Conservation (phyloP, 2,329 filamentous ascomycete species). For the Cryphonectria naterciae region DNA sequence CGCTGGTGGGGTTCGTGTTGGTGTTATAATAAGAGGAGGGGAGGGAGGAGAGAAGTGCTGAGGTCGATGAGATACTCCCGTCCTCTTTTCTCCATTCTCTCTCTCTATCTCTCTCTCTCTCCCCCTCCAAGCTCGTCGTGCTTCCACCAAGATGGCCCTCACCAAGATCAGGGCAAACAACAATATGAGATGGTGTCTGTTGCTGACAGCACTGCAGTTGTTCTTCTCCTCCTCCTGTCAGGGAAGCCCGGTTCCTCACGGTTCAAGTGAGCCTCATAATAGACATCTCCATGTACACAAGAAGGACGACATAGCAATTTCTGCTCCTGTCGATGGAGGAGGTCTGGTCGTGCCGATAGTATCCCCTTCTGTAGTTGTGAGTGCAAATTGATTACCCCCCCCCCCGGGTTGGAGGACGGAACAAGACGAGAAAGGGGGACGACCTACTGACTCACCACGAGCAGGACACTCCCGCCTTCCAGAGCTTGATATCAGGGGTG, state of each 20-base stretch:
- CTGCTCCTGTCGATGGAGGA: not conserved
- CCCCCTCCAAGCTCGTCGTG: not conserved
- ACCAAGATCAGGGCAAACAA: slow-evolving; percentile 19
- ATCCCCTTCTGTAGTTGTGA: not conserved
- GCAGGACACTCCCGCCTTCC: slow-evolving; percentile 18
- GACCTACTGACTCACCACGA: not conserved
- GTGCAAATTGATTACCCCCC: not conserved
- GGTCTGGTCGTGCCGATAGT: not conserved
- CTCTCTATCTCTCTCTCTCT: too few relatives aligned
- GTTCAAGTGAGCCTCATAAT: not conserved
- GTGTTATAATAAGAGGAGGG: slow-evolving; percentile 1
- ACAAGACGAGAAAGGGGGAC: not conserved
- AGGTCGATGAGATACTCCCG: not conserved
- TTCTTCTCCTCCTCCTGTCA: slow-evolving; percentile 15
- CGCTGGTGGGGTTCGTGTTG: not conserved
- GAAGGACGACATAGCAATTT: not conserved
- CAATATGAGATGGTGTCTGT: slow-evolving; percentile 23
- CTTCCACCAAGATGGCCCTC: slow-evolving; percentile 6
- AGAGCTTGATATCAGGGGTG: slow-evolving; percentile 16
- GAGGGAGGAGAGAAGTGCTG: not conserved
- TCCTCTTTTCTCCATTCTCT: not conserved
- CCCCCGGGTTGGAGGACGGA: not conserved
- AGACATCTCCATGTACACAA: not conserved
- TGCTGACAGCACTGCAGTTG: slow-evolving; percentile 28
- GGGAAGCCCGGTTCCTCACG: not conserved